A percentile compares a stretch with the other conserved stretches of the same genome.
These are phyloP conservation scores for Beauveria bassiana DNA, from an alignment of 2,329 filamentous ascomycete genomes.

Conservation along the genomic window DNA sequence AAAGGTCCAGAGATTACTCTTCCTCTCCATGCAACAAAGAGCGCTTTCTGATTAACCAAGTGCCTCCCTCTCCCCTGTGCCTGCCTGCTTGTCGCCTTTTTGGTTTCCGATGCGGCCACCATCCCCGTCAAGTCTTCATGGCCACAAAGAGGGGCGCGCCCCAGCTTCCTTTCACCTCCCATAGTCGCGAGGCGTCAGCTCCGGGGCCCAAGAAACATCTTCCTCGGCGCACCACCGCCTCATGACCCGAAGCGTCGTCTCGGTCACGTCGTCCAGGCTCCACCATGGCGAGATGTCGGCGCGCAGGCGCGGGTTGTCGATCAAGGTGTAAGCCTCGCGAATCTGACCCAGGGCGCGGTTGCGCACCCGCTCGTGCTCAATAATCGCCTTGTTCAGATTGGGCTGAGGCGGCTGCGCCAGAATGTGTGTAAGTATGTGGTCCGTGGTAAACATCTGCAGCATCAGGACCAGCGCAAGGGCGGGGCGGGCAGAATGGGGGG, in stretches of 20 bases:
- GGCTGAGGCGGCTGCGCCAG: constrained; percentile 13
- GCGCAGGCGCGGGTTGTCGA: constrained; percentile 22
- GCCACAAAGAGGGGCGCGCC: neutral
- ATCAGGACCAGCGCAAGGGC: constrained; percentile 35
- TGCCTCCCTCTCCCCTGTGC: neutral
- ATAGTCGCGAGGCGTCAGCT: constrained; percentile 20
- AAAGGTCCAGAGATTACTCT: neutral
- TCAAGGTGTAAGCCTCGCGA: constrained; percentile 24
- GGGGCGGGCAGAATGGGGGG: constrained; percentile 26
- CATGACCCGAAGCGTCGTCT: constrained; percentile 31
- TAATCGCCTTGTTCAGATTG: constrained; percentile 16
- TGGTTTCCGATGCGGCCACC: neutral
- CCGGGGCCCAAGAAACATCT: constrained; percentile 37
- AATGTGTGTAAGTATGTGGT: constrained; percentile 36
- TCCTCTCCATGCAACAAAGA: constrained; percentile 5
- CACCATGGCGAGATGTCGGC: constrained; percentile 34
- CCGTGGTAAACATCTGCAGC: constrained; percentile 36
- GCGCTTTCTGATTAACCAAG: constrained; percentile 16
- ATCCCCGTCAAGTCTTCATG: neutral
- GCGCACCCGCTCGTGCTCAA: constrained; percentile 21
- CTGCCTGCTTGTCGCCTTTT: neutral
- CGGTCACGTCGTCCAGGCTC: constrained; percentile 35
- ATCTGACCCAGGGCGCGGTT: constrained; percentile 21
- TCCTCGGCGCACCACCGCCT: constrained; percentile 37
- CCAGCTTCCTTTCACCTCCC: neutral